These are phyloP conservation scores for Asterochloris erici DNA, from an alignment of 139 green algal species.

Conservation along the genomic window DNA sequence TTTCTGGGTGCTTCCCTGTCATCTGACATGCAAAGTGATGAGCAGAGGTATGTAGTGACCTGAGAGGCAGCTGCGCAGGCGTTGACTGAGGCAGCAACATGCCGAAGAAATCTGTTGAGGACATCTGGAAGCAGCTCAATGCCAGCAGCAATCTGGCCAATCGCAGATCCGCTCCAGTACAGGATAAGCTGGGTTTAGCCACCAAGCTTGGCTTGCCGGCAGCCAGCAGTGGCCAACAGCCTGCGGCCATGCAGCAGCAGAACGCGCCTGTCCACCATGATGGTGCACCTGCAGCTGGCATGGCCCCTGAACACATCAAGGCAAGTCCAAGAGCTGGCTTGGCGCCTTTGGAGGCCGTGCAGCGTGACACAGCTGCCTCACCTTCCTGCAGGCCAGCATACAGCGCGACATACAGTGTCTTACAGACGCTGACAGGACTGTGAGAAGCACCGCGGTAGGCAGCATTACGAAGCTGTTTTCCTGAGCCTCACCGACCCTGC, in stretches of 20 bases:
- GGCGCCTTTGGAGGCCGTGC: not conserved
- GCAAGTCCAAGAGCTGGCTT: not conserved
- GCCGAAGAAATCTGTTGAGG: conserved; percentile 26
- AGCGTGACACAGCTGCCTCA: not conserved
- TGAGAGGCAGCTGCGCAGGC: too few relatives aligned
- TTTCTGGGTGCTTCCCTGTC: too few relatives aligned
- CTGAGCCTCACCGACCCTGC: not conserved
- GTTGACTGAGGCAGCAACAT: too few relatives aligned
- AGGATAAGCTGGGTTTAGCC: not conserved
- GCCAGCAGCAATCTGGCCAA: not conserved
- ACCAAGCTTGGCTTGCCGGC: not conserved
- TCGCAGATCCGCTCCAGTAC: not conserved
- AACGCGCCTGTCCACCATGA: not conserved
- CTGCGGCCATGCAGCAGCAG: not conserved
- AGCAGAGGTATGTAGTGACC: too few relatives aligned
- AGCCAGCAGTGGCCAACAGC: not conserved
- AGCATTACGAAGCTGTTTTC: not conserved
- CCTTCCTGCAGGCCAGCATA: conserved; percentile 21
- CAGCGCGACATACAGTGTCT: conserved; percentile 77
- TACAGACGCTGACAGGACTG: conserved; percentile 58
- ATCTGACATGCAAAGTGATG: too few relatives aligned
- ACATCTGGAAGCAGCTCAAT: conserved; percentile 67
- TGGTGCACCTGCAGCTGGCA: not conserved
- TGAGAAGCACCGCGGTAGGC: conserved; percentile 36
- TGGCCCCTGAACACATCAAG: not conserved